These are phyloP conservation scores for Aspergillus sp. DNA, from an alignment of 2,329 filamentous ascomycete genomes.

Conservation along the genomic window DNA sequence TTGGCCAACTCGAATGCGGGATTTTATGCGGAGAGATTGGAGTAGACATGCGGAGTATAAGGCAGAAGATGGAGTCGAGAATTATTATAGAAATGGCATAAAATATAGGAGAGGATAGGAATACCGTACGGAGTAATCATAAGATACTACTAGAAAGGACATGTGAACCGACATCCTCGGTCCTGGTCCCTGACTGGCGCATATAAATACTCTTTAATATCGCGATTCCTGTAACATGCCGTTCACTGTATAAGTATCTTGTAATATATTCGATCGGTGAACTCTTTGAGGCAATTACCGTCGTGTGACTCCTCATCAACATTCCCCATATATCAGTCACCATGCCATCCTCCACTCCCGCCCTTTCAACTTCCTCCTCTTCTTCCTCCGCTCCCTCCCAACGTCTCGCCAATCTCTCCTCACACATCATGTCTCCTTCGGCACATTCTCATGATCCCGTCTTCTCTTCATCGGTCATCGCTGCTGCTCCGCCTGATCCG, in stretches of 20 bases:
- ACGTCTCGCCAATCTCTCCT: constrained; percentile 29
- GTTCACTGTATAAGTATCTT: too few relatives aligned
- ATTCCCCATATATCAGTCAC: background rate
- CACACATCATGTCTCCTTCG: constrained; percentile 65
- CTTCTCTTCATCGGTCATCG: constrained; percentile 70
- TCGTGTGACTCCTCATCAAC: background rate
- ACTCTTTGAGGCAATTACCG: background rate
- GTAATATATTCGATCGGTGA: background rate
- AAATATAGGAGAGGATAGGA: background rate
- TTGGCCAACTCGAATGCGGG: background rate
- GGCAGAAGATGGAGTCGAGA: too few relatives aligned
- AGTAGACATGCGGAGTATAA: background rate
- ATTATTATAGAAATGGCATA: background rate
- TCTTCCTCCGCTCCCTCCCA: constrained; percentile 12
- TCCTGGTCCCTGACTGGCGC: background rate
- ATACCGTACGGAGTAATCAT: background rate
- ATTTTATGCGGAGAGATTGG: background rate
- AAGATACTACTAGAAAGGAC: background rate
- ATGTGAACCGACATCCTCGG: background rate
- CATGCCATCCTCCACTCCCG: background rate
- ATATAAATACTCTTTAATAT: background rate
- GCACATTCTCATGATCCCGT: constrained; percentile 47
- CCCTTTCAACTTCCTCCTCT: constrained; percentile 8
- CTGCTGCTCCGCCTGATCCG: constrained; percentile 88
- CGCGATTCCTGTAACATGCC: background rate